Evolutionary conservation across 192 early-diverging fungal species (phyloP).

Genomic region (Backusella tuberculispora): DNA sequence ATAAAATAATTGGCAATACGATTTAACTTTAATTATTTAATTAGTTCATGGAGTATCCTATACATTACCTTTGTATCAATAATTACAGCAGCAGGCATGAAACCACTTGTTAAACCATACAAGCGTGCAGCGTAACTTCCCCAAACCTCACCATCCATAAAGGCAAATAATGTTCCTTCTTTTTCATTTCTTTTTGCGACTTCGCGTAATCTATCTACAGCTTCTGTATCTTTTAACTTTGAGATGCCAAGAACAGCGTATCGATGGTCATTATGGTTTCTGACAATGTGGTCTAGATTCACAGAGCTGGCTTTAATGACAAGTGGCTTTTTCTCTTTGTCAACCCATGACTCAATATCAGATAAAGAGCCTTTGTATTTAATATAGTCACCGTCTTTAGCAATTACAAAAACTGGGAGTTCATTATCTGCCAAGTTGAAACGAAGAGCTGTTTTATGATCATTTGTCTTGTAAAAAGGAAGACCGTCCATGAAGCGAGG

Average conservation of each 20-base stretch:
- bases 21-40: too few species aligned
- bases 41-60: not conserved
- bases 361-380: conserved; percentile 26
- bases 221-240: conserved; percentile 42
- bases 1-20: not conserved
- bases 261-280: conserved; percentile 2
- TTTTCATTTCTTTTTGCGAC: conserved; percentile 25
- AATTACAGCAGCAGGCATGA: conserved; percentile 28
- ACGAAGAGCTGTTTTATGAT: conserved; percentile 29
- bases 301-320: conserved; percentile 45
- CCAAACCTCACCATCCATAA: conserved; percentile 66
- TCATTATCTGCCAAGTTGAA: conserved; percentile 24
- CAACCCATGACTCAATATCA: conserved; percentile 59
- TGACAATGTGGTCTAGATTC: not conserved
- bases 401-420: conserved; percentile 57
- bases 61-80: conserved; percentile 19
- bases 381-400: conserved; percentile 59
- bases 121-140: conserved; percentile 59
- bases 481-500: conserved; percentile 27
- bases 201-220: conserved; percentile 20
- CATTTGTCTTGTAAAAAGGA: conserved; percentile 44
- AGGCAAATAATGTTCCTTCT: conserved; percentile 56
- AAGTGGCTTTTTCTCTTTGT: conserved; percentile 65
- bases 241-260: conserved; percentile 67
- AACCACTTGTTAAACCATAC: conserved; percentile 41